Percentiles rank a stretch among this genome's conserved stretches.
Evolutionary conservation across 2,329 filamentous ascomycete genomes (phyloP).

Genomic region (Onygenales sp.): DNA sequence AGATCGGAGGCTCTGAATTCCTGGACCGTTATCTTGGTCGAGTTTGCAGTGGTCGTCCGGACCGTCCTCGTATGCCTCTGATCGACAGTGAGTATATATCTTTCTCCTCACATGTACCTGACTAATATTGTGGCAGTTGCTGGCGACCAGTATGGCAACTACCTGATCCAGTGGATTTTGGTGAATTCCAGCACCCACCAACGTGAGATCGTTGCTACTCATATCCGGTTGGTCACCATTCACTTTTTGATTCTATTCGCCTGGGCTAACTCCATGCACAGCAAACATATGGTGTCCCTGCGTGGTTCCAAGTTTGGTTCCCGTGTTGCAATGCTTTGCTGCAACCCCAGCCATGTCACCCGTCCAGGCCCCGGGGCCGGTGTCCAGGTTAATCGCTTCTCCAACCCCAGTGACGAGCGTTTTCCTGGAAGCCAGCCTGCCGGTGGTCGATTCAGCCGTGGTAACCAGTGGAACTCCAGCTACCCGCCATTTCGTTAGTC

Average conservation of each 20-base stretch:
- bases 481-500: constrained; percentile 29
- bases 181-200: constrained; percentile 80
- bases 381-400: constrained; percentile 50
- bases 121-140: constrained; percentile 46
- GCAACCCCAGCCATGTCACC: constrained; percentile 81
- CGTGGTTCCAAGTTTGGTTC: constrained; percentile 98
- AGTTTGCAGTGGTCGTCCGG: constrained; percentile 81
- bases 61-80: constrained; percentile 88
- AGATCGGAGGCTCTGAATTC: constrained; percentile 87
- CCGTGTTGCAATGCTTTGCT: constrained; percentile 96
- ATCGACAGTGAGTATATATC: constrained; percentile 63
- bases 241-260: background rate
- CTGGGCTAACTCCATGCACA: constrained; percentile 15
- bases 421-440: constrained; percentile 27
- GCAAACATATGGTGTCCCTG: constrained; percentile 98
- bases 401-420: constrained; percentile 41
- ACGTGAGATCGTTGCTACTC: constrained; percentile 81
- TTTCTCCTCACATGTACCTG: background rate
- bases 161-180: constrained; percentile 93
- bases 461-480: constrained; percentile 26
- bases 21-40: constrained; percentile 85
- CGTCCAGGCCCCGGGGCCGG: constrained; percentile 78
- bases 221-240: constrained; percentile 55
- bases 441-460: constrained; percentile 23
- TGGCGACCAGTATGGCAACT: constrained; percentile 98